Conservation (phyloP, 2,329 filamentous ascomycete species). For the Apiospora pterosperma region DNA sequence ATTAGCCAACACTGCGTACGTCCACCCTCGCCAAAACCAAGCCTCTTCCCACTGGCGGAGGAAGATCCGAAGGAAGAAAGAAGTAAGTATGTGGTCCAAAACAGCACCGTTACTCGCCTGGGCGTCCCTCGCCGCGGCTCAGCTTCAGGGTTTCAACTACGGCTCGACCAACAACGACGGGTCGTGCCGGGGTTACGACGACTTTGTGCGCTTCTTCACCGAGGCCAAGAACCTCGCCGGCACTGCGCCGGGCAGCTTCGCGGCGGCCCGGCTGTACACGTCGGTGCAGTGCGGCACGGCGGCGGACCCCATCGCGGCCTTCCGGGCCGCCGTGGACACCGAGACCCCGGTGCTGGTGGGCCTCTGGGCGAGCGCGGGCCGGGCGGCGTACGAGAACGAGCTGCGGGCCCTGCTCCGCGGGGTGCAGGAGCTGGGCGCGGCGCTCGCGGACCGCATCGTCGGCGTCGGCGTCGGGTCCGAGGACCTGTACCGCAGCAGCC, state of each 20-base stretch:
- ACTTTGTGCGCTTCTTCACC: slow-evolving; percentile 41
- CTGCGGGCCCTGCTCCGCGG: slow-evolving; percentile 21
- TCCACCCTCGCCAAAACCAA: neutral
- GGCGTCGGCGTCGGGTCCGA: slow-evolving; percentile 28
- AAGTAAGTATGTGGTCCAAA: neutral
- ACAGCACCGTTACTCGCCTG: neutral
- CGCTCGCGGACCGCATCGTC: slow-evolving; percentile 23
- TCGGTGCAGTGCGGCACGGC: slow-evolving; percentile 28
- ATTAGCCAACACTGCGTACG: too few species aligned
- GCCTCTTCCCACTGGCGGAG: too few species aligned
- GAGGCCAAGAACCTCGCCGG: slow-evolving; percentile 39
- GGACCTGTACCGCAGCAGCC: slow-evolving; percentile 25
- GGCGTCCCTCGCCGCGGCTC: slow-evolving; percentile 13
- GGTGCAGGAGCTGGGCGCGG: slow-evolving; percentile 15
- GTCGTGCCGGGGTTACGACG: slow-evolving; percentile 35
- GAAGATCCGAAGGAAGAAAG: neutral
- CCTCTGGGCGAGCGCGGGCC: slow-evolving; percentile 26
- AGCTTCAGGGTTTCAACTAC: slow-evolving; percentile 42
- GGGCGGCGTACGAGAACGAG: slow-evolving; percentile 20
- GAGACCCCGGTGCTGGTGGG: slow-evolving; percentile 23
- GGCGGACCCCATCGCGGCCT: slow-evolving; percentile 24
- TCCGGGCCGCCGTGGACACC: slow-evolving; percentile 26
- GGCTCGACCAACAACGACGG: slow-evolving; percentile 36
- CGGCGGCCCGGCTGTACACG: slow-evolving; percentile 41
- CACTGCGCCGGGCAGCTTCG: slow-evolving; percentile 34